phyloP scores from a whole-genome alignment of 805 yeast genomes.

The Yarrowia hollandica region DNA sequence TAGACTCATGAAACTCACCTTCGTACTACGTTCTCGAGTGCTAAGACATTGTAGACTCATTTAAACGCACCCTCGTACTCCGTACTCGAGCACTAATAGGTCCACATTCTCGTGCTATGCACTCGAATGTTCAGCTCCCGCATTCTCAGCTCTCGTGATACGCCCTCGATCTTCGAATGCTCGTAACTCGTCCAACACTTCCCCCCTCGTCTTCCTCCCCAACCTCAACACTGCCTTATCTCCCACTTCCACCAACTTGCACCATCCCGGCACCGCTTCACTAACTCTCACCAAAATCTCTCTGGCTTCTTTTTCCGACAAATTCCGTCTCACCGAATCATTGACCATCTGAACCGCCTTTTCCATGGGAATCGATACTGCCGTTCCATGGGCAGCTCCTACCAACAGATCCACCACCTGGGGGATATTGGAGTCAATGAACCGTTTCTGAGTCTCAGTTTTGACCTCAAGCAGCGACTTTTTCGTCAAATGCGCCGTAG shows the following conservation, averaged over 20 bases:
- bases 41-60: no score
- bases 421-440: conserved; percentile 11
- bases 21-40: no score
- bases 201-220: conserved; percentile 5
- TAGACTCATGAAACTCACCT: no score
- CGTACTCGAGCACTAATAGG: no score
- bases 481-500: background rate
- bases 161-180: background rate
- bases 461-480: background rate
- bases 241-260: conserved; percentile 11
- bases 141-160: background rate
- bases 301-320: conserved; percentile 2
- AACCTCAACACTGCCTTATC: conserved; percentile 1
- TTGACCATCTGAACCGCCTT: background rate
- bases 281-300: background rate
- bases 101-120: background rate
- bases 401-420: background rate
- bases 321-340: background rate
- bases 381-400: background rate
- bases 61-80: no score
- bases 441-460: background rate
- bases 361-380: background rate
- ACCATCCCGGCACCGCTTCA: background rate
- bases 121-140: background rate
- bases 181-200: background rate